Percentiles rank a stretch among this genome's conserved stretches.
Conservation (phyloP, 106 monocot genomes). For the Posidonia australis region DNA sequence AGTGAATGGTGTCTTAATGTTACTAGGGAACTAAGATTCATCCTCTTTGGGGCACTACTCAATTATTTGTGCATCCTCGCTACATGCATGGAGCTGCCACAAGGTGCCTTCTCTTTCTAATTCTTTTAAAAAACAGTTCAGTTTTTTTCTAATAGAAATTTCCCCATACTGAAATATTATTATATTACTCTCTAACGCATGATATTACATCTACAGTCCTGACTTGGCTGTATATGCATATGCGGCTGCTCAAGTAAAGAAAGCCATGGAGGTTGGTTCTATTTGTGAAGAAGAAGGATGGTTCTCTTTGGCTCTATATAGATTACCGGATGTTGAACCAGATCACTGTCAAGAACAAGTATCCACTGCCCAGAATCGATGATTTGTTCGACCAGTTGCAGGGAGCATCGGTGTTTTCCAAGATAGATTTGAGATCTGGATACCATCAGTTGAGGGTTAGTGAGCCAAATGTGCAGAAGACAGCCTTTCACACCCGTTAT, state of each 20-base stretch:
- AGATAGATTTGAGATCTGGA: too few species aligned
- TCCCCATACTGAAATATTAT: not conserved
- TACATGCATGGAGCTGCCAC: conserved; percentile 99
- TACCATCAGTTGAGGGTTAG: too few species aligned
- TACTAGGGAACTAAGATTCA: conserved; percentile 53
- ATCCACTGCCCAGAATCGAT: too few species aligned
- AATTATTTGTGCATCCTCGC: conserved; percentile 91
- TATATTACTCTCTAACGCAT: not conserved
- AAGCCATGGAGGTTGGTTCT: conserved; percentile 92
- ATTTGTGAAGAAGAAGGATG: too few species aligned
- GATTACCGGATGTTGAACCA: too few species aligned
- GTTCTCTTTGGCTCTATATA: too few species aligned
- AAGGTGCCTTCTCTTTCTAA: conserved; percentile 39
- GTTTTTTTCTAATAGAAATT: not conserved
- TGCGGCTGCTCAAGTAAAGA: conserved; percentile 98
- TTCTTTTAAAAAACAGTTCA: not conserved
- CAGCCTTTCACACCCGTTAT: too few species aligned
- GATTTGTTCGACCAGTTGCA: too few species aligned
- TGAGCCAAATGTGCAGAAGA: too few species aligned
- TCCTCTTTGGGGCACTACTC: conserved; percentile 97
- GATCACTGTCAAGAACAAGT: too few species aligned
- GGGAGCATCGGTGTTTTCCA: too few species aligned
- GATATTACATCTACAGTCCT: conserved; percentile 36
- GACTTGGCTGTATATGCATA: conserved; percentile 89
- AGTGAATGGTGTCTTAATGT: too few species aligned